Percentiles rank a stretch among this genome's conserved stretches.
Evolutionary conservation across 2,329 filamentous ascomycete genomes (phyloP).

Genomic region (Fusarium nanum): DNA sequence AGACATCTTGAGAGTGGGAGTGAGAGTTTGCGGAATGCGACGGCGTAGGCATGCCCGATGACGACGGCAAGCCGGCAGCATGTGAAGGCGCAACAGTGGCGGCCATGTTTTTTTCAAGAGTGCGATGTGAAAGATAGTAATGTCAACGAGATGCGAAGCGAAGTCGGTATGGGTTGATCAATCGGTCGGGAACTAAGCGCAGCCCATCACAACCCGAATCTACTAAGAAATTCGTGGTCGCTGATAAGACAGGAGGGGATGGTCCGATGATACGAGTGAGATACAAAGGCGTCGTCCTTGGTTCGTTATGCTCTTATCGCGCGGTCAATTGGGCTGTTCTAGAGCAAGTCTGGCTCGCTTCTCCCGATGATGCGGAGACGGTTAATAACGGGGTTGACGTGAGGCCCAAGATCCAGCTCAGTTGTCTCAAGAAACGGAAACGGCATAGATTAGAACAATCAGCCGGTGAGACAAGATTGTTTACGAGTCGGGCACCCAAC

Average conservation of each 20-base stretch:
- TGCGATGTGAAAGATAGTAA: not conserved
- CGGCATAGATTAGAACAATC: not conserved
- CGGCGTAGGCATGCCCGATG: conserved; percentile 40
- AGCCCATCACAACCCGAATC: conserved; percentile 29
- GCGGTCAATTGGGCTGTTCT: conserved; percentile 31
- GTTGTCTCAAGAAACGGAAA: not conserved
- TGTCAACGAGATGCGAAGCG: not conserved
- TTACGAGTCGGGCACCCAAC: not conserved
- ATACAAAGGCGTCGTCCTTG: conserved; percentile 6
- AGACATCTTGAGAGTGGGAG: conserved; percentile 33
- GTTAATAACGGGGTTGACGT: conserved; percentile 5
- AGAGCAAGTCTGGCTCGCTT: conserved; percentile 32
- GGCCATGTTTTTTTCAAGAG: conserved; percentile 43
- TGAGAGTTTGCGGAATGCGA: conserved; percentile 35
- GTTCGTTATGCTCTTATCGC: conserved; percentile 28
- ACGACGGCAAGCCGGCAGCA: conserved; percentile 42
- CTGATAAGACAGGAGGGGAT: not conserved
- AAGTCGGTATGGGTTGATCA: conserved; percentile 19
- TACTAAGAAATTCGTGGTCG: conserved; percentile 4
- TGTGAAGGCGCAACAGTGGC: conserved; percentile 51
- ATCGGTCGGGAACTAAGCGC: conserved; percentile 25
- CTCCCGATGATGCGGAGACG: conserved; percentile 29
- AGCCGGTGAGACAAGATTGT: not conserved
- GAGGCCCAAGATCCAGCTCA: conserved; percentile 6
- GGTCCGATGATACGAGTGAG: conserved; percentile 2